A percentile compares a stretch with the other conserved stretches of the same genome.
Conservation (phyloP, 2,329 filamentous ascomycete species). For the Fusarium continuum region DNA sequence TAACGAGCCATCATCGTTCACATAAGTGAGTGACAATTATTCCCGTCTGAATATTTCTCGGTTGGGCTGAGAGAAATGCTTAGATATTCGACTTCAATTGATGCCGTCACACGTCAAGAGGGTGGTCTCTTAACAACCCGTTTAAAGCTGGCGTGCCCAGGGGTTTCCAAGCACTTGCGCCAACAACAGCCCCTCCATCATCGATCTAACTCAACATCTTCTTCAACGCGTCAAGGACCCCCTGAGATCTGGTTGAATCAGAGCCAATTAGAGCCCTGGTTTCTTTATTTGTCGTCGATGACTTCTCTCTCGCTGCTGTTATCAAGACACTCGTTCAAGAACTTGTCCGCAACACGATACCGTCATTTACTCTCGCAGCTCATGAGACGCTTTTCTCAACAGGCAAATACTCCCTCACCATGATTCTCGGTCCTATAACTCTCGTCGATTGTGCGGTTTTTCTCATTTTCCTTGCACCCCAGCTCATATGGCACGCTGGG, state of each 20-base stretch:
- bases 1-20: conserved; percentile 1
- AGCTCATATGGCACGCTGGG: conserved; percentile 75
- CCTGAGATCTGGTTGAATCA: neutral
- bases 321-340: neutral
- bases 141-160: neutral
- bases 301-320: neutral
- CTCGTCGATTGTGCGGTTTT: conserved; percentile 81
- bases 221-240: conserved; percentile 32
- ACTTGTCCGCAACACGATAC: neutral
- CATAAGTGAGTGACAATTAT: neutral
- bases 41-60: neutral
- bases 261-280: conserved; percentile 4
- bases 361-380: conserved; percentile 3
- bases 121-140: neutral
- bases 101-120: conserved; percentile 22
- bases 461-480: conserved; percentile 73
- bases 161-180: conserved; percentile 1
- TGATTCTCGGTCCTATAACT: conserved; percentile 79
- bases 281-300: neutral
- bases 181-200: conserved; percentile 35
- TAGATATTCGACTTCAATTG: neutral
- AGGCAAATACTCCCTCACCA: conserved; percentile 49
- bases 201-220: conserved; percentile 19
- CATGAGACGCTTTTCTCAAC: conserved; percentile 10
- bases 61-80: neutral